Evolutionary conservation across 192 early-diverging fungal species (phyloP).

Genomic region (Backusella australiensis): DNA sequence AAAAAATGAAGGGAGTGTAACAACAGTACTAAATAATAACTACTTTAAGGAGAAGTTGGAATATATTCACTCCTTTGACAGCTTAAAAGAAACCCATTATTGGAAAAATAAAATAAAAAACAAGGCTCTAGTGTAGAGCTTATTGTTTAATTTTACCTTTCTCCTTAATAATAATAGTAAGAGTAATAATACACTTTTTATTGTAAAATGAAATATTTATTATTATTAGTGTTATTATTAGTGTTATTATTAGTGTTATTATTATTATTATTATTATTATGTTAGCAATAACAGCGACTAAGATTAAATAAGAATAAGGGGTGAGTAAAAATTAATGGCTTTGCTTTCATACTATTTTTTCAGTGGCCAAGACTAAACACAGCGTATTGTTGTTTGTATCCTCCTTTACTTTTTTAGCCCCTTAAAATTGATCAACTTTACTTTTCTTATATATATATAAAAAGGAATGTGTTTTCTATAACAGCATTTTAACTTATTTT

Average conservation of each 20-base stretch:
- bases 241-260: no score
- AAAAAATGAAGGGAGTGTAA: slow-evolving; percentile 1
- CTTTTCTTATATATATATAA: neutral
- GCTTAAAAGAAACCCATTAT: slow-evolving; percentile 3
- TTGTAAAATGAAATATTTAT: neutral
- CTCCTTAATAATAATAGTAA: neutral
- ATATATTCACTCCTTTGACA: neutral
- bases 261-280: neutral
- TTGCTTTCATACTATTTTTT: neutral
- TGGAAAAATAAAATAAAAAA: neutral
- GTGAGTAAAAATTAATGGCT: neutral
- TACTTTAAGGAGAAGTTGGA: neutral
- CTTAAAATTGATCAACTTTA: slow-evolving; percentile 10
- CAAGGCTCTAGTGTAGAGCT: neutral
- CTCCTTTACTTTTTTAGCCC: neutral
- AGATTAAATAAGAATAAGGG: slow-evolving; percentile 3
- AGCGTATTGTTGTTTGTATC: slow-evolving; percentile 4
- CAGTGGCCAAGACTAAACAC: slow-evolving; percentile 2
- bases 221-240: neutral
- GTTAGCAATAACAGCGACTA: neutral
- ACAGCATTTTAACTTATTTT: neutral
- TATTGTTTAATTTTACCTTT: neutral
- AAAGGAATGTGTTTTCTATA: neutral
- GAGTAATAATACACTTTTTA: neutral
- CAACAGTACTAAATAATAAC: neutral